phyloP scores from a whole-genome alignment of 768 basidiomycete species.

The Sistotremastrum niveocremeum region DNA sequence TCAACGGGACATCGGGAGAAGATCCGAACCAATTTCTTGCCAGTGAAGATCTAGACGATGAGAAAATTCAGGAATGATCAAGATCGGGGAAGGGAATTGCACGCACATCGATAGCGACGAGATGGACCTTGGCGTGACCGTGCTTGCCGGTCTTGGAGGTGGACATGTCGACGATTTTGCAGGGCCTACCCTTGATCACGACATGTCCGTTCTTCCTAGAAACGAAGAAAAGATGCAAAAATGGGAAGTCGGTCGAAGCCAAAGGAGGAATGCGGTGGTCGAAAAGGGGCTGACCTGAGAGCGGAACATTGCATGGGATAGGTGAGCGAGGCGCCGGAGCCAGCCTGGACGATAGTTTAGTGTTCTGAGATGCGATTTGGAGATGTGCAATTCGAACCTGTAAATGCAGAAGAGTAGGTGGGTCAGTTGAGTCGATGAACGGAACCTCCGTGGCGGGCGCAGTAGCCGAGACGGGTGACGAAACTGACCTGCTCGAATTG shows the following conservation, averaged over 20 bases:
- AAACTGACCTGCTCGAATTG: conserved; percentile 64
- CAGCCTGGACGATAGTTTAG: conserved; percentile 30
- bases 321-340: conserved; percentile 64
- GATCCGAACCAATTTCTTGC: conserved; percentile 79
- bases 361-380: conserved; percentile 3
- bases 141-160: conserved; percentile 99
- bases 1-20: conserved; percentile 2
- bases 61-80: conserved; percentile 8
- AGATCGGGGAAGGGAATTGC: not conserved
- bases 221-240: not conserved
- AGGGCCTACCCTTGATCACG: conserved; percentile 95
- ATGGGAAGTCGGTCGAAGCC: not conserved
- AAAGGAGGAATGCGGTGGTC: conserved; percentile 7
- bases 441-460: too few species aligned
- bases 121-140: conserved; percentile 98
- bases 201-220: conserved; percentile 74
- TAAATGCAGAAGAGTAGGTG: too few species aligned
- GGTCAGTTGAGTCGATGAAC: too few species aligned
- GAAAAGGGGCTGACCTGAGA: conserved; percentile 37
- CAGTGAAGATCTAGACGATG: conserved; percentile 79
- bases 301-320: conserved; percentile 94
- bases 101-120: conserved; percentile 91
- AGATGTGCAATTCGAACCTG: not conserved
- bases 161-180: conserved; percentile 99
- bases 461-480: conserved; percentile 3